These are phyloP conservation scores for Tulasnella sp. DNA, from an alignment of 768 basidiomycete genomes.

Conservation along the genomic window DNA sequence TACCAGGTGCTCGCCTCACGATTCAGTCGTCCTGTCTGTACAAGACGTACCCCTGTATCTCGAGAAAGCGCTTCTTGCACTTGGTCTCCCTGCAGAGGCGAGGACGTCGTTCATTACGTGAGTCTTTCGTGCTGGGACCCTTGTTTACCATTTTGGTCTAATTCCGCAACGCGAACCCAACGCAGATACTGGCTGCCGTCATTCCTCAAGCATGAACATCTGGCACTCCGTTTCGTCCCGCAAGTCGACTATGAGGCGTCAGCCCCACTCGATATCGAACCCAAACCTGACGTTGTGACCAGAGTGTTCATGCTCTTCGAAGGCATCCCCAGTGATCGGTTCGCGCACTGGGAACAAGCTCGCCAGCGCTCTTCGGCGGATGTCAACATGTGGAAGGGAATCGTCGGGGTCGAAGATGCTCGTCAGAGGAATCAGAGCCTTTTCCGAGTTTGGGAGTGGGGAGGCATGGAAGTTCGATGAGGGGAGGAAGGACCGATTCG, in stretches of 20 bases:
- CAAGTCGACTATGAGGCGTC: no score
- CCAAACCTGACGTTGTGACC: not conserved
- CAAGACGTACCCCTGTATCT: not conserved
- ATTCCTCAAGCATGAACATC: constrained; percentile 42
- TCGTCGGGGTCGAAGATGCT: no score
- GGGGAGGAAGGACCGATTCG: no score
- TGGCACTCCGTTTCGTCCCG: constrained; percentile 41
- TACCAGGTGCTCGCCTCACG: not conserved
- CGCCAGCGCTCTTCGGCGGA: not conserved
- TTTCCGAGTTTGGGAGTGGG: no score
- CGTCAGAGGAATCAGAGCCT: no score
- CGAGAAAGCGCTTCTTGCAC: not conserved
- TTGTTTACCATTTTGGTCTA: no score
- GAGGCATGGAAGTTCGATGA: no score
- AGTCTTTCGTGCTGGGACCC: not conserved
- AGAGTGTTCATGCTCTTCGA: not conserved
- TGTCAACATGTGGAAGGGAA: no score
- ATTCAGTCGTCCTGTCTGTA: not conserved
- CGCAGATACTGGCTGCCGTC: constrained; percentile 47
- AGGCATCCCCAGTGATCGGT: not conserved
- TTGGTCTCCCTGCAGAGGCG: not conserved
- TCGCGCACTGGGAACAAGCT: not conserved
- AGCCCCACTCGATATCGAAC: no score
- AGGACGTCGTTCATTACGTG: not conserved
- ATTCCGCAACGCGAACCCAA: no score